Evolutionary conservation across 2,329 filamentous ascomycete genomes (phyloP).

Genomic region (Alternaria angustiovoidea): DNA sequence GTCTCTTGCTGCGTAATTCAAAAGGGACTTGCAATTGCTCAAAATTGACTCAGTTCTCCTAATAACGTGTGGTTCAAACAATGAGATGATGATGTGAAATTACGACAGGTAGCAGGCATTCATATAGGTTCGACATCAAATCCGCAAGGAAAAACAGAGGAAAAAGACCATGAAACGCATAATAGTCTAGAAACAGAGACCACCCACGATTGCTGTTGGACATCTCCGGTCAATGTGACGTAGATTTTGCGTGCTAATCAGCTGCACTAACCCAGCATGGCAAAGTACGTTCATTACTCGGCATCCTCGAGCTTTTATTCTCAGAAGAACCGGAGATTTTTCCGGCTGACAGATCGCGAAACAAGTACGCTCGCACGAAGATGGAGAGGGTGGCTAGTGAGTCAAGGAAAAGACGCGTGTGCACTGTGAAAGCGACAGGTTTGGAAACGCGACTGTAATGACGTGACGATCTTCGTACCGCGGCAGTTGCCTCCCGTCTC

Average conservation of each 20-base stretch:
- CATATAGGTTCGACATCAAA: neutral
- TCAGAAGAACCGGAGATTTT: constrained; percentile 3
- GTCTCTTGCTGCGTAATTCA: neutral
- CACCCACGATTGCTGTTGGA: neutral
- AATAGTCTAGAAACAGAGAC: neutral
- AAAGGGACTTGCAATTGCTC: neutral
- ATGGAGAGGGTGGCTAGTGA: neutral
- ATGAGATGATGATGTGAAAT: neutral
- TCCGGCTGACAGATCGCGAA: neutral
- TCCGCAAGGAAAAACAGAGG: neutral
- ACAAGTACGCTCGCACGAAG: neutral
- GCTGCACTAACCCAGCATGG: constrained; percentile 1
- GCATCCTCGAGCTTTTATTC: constrained; percentile 2
- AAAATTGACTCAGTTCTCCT: neutral
- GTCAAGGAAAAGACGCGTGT: neutral
- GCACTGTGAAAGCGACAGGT: neutral
- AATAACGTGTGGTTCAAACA: neutral
- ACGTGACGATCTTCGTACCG: neutral
- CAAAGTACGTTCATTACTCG: neutral
- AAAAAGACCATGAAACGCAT: neutral
- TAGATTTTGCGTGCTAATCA: neutral
- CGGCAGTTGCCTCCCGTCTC: neutral
- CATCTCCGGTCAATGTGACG: constrained; percentile 13
- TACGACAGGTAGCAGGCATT: neutral
- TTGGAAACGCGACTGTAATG: neutral